Evolutionary conservation across 2,329 filamentous ascomycete species (phyloP), one percentile per base, ranked within the genome.

Genomic region (Magnaporthales sp.): DNA sequence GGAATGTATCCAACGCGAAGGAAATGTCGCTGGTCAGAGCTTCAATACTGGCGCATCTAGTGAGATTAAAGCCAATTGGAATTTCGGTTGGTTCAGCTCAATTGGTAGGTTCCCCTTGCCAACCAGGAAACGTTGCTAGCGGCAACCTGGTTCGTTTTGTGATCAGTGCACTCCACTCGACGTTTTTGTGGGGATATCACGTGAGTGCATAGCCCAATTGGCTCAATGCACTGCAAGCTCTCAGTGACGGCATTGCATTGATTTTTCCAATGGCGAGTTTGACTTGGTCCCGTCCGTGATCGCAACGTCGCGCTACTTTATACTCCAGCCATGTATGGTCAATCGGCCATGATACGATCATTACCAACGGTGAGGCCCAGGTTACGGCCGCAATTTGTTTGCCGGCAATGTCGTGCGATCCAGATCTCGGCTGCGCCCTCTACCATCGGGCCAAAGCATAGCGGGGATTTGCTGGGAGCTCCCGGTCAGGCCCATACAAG

Each of bases 341-440:
- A 78, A 72, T 75, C 77, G 71, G 75, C 78, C 67, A 71, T 83
- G 66, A 65, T 77, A 64, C 73, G 76, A 69, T 71, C 77, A 67
- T 73, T 76, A 58, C 76, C 74, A 15, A 70, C 74, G 69, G 66
- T 75, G 71, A 68, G 75, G 66, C 68, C 71, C 19, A 62, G 62
- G 65, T 13, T 71, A 31, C 68, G 69, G 67, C 72, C 74, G 51
- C 71, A 73, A 13, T 83, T 80, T 68, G 75, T 84, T 63, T 86
- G 83, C 73, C 77, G 79, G 63, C 84, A 86, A 77, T 87, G 85
- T 76, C 80, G 87, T 74, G 75, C 79, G 65, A 86, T 90, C 63
- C 86, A 88, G 73, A 87, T 90, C 79, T 86, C 83, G 75, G 80
- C 86, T 65, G 80, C 84, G 66, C 85, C 87, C 38, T 85, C 83